Percentiles rank a stretch among this genome's conserved stretches.
These are phyloP conservation scores for Eucalyptus paniculata DNA, from an alignment of 345 rosid species.

Conservation along the genomic window DNA sequence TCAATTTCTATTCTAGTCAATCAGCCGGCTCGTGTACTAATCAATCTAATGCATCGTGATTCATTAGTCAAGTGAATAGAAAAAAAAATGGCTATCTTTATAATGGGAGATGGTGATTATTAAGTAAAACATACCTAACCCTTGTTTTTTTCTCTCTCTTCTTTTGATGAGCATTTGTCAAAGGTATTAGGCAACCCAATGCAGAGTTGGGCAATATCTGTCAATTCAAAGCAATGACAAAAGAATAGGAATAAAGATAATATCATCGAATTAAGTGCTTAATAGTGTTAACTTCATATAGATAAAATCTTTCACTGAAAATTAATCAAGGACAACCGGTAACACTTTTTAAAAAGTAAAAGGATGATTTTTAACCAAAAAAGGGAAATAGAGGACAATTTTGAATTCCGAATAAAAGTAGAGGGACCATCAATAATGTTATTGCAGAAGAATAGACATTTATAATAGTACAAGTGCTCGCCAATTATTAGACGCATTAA, in stretches of 20 bases:
- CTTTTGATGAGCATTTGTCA: neutral
- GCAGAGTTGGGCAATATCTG: neutral
- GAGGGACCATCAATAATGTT: neutral
- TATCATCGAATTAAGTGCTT: neutral
- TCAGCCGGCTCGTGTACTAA: neutral
- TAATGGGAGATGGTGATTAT: neutral
- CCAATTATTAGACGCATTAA: too few species aligned
- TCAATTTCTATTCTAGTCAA: neutral
- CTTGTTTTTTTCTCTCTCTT: neutral
- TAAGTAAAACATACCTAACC: neutral
- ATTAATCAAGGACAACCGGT: fast-evolving
- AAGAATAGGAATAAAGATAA: neutral
- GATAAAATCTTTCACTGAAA: neutral
- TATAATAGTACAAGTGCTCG: too few species aligned
- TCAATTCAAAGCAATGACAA: neutral
- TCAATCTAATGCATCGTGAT: neutral
- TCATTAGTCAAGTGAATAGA: neutral
- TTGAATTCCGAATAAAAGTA: neutral
- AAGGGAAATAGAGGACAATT: neutral
- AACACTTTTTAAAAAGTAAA: neutral
- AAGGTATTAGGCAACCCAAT: neutral
- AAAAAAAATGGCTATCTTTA: neutral
- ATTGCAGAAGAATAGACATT: neutral
- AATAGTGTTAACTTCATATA: neutral
- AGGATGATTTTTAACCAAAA: neutral